Percentiles rank a stretch among this genome's conserved stretches.
Evolutionary conservation across 257 asterid species (phyloP).

Genomic region (Solanum pennellii): DNA sequence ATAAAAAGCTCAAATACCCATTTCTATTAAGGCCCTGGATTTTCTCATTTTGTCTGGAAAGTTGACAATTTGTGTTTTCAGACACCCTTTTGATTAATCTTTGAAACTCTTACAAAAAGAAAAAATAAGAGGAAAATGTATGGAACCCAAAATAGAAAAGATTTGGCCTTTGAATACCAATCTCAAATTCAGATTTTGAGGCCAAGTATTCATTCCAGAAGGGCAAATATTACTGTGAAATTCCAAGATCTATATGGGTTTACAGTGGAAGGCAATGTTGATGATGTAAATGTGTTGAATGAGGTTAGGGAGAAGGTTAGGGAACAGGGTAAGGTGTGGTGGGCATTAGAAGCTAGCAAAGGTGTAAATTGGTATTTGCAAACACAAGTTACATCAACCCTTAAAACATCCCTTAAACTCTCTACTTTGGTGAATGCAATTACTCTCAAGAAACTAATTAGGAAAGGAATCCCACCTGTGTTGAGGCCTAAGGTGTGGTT

Average conservation of each 20-base stretch:
- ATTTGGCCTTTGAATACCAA: slow-evolving; percentile 56
- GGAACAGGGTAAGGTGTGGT: slow-evolving; percentile 88
- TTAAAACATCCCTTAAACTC: slow-evolving; percentile 62
- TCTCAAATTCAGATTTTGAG: slow-evolving; percentile 59
- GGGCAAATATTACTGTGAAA: slow-evolving; percentile 88
- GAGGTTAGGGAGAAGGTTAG: slow-evolving; percentile 95
- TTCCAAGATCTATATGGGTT: slow-evolving; percentile 94
- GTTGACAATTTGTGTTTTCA: not conserved
- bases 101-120: not conserved
- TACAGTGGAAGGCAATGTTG: slow-evolving; percentile 94
- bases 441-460: slow-evolving; percentile 77
- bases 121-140: not conserved
- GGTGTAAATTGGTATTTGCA: slow-evolving; percentile 86
- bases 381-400: slow-evolving; percentile 32
- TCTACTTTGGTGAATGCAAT: slow-evolving; percentile 70
- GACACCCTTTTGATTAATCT: not conserved
- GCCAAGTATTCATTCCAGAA: slow-evolving; percentile 85
- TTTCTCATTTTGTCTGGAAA: not conserved
- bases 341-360: slow-evolving; percentile 81
- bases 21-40: not conserved
- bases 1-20: not conserved
- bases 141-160: slow-evolving; percentile 40
- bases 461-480: slow-evolving; percentile 86
- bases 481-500: slow-evolving; percentile 96
- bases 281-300: slow-evolving; percentile 91